phyloP scores from a whole-genome alignment of 495 filamentous ascomycete genomes.

The Arthonia radiata region DNA sequence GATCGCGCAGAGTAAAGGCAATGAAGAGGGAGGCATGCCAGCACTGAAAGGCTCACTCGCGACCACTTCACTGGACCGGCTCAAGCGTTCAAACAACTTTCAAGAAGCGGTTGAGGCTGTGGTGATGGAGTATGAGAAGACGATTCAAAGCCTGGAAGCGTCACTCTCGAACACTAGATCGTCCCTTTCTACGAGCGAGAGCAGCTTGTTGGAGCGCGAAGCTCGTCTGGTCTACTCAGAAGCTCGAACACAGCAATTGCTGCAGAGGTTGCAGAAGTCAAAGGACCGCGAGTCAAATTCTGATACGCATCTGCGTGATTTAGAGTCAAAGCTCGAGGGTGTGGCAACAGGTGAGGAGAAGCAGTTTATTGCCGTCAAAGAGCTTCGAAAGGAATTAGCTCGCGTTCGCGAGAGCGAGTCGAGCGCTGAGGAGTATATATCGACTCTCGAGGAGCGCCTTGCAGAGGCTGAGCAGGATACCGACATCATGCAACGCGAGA shows the following conservation, averaged over 20 bases:
- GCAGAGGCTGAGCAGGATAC: constrained; percentile 91
- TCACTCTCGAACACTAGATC: constrained; percentile 75
- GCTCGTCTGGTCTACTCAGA: constrained; percentile 79
- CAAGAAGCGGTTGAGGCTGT: constrained; percentile 88
- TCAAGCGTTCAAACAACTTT: constrained; percentile 86
- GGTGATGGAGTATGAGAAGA: constrained; percentile 95
- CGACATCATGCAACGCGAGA: constrained; percentile 88
- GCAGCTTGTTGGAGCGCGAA: constrained; percentile 71
- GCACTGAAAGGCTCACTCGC: constrained; percentile 31
- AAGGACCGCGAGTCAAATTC: constrained; percentile 73
- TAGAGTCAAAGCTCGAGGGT: constrained; percentile 72
- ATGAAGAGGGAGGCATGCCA: constrained; percentile 23
- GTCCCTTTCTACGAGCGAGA: constrained; percentile 62
- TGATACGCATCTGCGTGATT: constrained; percentile 72
- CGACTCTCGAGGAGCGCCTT: constrained; percentile 82
- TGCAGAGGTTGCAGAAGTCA: constrained; percentile 65
- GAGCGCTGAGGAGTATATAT: constrained; percentile 83
- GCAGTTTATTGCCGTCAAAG: constrained; percentile 56
- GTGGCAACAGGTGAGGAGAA: constrained; percentile 83
- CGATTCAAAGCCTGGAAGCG: constrained; percentile 78
- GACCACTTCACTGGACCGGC: constrained; percentile 61
- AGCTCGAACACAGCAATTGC: constrained; percentile 73
- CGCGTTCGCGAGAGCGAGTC: constrained; percentile 80
- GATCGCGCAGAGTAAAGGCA: constrained; percentile 62
- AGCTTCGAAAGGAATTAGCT: constrained; percentile 75